phyloP scores from a whole-genome alignment of 805 yeast genomes.

The Nakazawaea wickerhamii region DNA sequence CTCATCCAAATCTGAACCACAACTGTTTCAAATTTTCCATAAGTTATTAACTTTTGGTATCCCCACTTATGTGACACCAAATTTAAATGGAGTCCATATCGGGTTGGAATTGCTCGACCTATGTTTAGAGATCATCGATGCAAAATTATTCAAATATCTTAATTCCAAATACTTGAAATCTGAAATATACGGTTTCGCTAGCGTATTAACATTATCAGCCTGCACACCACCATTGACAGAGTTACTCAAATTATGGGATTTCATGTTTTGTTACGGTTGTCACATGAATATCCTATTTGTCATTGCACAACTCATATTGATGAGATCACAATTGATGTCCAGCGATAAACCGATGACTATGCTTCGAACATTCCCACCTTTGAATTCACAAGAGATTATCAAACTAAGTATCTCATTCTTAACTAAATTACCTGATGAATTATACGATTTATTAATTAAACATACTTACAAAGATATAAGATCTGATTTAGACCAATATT shows the following conservation, averaged over 20 bases:
- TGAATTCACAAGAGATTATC: conserved; percentile 70
- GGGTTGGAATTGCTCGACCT: conserved; percentile 72
- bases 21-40: conserved; percentile 71
- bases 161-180: conserved; percentile 68
- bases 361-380: conserved; percentile 63
- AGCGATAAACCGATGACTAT: conserved; percentile 69
- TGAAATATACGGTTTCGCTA: conserved; percentile 80
- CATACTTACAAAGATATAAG: conserved; percentile 28
- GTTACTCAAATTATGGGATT: conserved; percentile 81
- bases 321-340: conserved; percentile 55
- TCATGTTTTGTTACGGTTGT: conserved; percentile 83
- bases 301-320: conserved; percentile 73
- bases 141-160: conserved; percentile 54
- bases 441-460: conserved; percentile 58
- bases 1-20: conserved; percentile 74
- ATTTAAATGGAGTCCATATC: conserved; percentile 74
- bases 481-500: not conserved
- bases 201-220: conserved; percentile 78
- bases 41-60: conserved; percentile 56
- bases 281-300: conserved; percentile 82
- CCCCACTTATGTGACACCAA: conserved; percentile 75
- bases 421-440: conserved; percentile 60
- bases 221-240: conserved; percentile 82
- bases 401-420: conserved; percentile 76
- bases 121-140: conserved; percentile 67